Base-by-base conservation (phyloP, 2,329 filamentous ascomycete species). In the Didymella pomorum region DNA sequence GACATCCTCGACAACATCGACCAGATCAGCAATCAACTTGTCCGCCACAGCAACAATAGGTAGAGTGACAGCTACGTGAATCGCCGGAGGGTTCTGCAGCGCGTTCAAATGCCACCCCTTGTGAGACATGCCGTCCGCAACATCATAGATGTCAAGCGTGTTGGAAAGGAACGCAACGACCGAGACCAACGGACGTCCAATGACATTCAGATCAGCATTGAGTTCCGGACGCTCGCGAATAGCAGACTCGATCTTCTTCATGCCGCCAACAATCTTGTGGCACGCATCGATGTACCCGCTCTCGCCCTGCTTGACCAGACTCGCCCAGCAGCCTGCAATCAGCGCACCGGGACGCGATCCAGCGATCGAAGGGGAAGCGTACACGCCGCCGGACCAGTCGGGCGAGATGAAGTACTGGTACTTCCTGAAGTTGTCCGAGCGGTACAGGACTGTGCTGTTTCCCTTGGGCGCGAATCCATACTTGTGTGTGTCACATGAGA, bases 391-490 rank as follows among this genome's bases (percentile, higher is more conserved):
- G 10, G 90, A 88, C 95, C 95, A 99, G 79, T 96, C 91, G 7
- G 95, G 90, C 29, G 89, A 92, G 75, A 99, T 89, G 78, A 97
- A 99, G 83, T 99, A 99, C 79, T 99, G 95, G 78, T 97, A 94
- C 56, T 87, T 87, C 67, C 95, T 88, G 65, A 96, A 86, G 45
- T 86, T 81, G 31, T 88, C 85, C 44, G 87, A 90, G 69, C 95
- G 92, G 84, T 99, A 99, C 41, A 99, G 84, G 14, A 97, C 84
- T 1, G 93, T 95, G 51, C 90, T 95, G 84, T 96, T 99, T 67
- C 95, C 95, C 81, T 99, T 99, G 52, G 95, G 95, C 1, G 95
- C 95, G 74, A 99, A 99, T 35, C 95, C 95, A 76, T 99, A 99
- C 78, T 99, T 99, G 85, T 99, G 95, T 2, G 95, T 99, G 76